Conservation (phyloP, 2,329 filamentous ascomycete species). For the Sporothrix humicola region DNA sequence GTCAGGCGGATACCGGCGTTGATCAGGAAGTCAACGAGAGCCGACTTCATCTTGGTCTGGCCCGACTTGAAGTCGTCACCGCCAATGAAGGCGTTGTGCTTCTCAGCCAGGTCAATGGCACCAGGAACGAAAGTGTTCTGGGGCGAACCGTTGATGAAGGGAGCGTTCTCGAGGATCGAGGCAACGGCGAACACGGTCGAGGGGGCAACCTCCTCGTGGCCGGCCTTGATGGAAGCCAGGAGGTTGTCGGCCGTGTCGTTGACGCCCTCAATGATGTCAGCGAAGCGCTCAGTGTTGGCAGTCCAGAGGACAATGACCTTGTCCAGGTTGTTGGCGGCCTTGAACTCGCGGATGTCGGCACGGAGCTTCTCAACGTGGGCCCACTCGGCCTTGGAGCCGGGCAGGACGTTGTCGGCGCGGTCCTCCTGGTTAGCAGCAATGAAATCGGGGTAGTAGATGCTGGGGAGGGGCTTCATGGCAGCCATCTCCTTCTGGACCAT, state of each 20-base stretch:
- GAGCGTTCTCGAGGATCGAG: slow-evolving; percentile 83
- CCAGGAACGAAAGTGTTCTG: slow-evolving; percentile 99
- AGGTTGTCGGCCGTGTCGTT: slow-evolving; percentile 98
- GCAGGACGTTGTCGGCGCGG: slow-evolving; percentile 87
- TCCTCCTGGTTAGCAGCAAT: slow-evolving; percentile 98
- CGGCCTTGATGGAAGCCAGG: slow-evolving; percentile 81
- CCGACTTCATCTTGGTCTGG: slow-evolving; percentile 99
- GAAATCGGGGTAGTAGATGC: slow-evolving; percentile 99
- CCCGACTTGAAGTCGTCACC: slow-evolving; percentile 99
- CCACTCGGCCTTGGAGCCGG: slow-evolving; percentile 81
- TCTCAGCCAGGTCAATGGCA: slow-evolving; percentile 84
- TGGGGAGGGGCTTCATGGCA: slow-evolving; percentile 84
- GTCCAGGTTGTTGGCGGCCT: slow-evolving; percentile 80
- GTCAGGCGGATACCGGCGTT: slow-evolving; percentile 98
- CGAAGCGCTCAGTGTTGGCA: slow-evolving; percentile 97
- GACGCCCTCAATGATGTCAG: slow-evolving; percentile 83
- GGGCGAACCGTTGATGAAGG: slow-evolving; percentile 99
- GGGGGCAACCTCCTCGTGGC: slow-evolving; percentile 89
- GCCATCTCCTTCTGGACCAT: slow-evolving; percentile 93
- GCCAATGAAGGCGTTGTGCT: slow-evolving; percentile 87
- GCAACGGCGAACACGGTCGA: slow-evolving; percentile 97
- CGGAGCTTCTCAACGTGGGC: slow-evolving; percentile 93
- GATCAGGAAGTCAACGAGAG: slow-evolving; percentile 97
- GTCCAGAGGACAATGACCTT: slow-evolving; percentile 99
- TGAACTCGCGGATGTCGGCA: slow-evolving; percentile 94